Conservation (phyloP, 768 basidiomycete species). For the Lentinus tigrinus region DNA sequence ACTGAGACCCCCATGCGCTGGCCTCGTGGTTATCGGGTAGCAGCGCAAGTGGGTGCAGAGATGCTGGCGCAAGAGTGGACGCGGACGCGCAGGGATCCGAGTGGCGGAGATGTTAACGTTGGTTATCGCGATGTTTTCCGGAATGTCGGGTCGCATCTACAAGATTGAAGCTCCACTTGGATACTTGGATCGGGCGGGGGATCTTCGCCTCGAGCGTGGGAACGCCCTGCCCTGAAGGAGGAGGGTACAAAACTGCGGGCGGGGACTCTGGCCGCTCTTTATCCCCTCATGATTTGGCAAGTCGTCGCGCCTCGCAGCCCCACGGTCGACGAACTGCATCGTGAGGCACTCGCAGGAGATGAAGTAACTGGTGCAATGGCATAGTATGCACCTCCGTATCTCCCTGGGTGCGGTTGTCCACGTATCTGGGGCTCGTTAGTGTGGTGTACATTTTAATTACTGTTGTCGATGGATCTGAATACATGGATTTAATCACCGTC, state of each 20-base stretch:
- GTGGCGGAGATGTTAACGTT: background rate
- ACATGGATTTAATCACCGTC: background rate
- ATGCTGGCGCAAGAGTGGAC: no score
- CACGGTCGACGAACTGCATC: constrained; percentile 41
- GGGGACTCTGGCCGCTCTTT: constrained; percentile 1
- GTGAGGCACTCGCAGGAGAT: constrained; percentile 85
- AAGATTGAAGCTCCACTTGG: constrained; percentile 12
- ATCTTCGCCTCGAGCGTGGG: constrained; percentile 8
- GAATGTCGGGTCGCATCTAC: constrained; percentile 10
- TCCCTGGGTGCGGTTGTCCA: constrained; percentile 57
- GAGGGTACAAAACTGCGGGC: constrained; percentile 7
- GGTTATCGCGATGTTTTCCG: constrained; percentile 12
- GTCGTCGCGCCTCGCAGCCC: constrained; percentile 35
- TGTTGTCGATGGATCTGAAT: constrained; percentile 6
- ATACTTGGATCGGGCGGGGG: constrained; percentile 13
- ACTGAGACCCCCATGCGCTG: no score
- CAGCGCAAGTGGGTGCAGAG: no score
- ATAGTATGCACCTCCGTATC: constrained; percentile 88
- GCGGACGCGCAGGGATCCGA: background rate
- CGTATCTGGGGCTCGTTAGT: constrained; percentile 77
- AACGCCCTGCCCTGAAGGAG: constrained; percentile 37
- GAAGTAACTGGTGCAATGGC: constrained; percentile 81
- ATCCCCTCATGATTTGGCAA: constrained; percentile 49
- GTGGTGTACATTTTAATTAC: constrained; percentile 69
- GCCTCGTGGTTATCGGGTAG: no score